Base-by-base conservation (phyloP, 2,329 filamentous ascomycete genomes). In the Fusarium odoratissimum region DNA sequence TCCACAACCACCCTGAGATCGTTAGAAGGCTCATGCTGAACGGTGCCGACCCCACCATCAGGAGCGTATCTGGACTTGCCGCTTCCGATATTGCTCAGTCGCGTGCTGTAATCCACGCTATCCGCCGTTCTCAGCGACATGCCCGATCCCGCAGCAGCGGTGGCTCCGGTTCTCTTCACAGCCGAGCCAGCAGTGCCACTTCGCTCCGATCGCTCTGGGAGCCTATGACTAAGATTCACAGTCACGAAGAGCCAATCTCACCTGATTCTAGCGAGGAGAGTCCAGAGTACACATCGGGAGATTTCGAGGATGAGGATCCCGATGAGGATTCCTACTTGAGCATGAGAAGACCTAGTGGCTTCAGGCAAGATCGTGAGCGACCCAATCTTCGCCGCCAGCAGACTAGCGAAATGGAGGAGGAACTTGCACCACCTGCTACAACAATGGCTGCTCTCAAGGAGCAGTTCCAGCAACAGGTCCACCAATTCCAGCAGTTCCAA, bases 1-100 rank as follows among this genome's bases (percentile, higher is more conserved):
- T 97, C 77, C 91, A 93, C 80, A 90, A 91, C 69, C 91, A 95
- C 77, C 84, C 89, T 16, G 91, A 94, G 78, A 94, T 96, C 73
- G 91, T 95, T 19, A 88, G 92, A 67, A 89, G 92, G 19, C 86
- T 97, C 64, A 90, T 95, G 73, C 85, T 92, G 30, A 88, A 90
- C 44, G 92, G 93, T 42, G 93, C 93, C 5, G 91, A 95, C 81
- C 89, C 92, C 37, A 90, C 87, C 48, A 85, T 93, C 67, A 87
- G 91, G 73, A 95, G 91, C 77, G 82, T 93, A 51, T 90, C 91
- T 56, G 92, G 92, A 28, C 91, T 92, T 70, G 91, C 90, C 6
- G 88, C 93, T 21, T 87, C 91, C 6, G 93, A 96, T 78, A 85
- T 96, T 66, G 89, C 92, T 31, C 88, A 88, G 33, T 92, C 92